phyloP scores from a whole-genome alignment of 139 green algal genomes.

The Dunaliella primolecta region DNA sequence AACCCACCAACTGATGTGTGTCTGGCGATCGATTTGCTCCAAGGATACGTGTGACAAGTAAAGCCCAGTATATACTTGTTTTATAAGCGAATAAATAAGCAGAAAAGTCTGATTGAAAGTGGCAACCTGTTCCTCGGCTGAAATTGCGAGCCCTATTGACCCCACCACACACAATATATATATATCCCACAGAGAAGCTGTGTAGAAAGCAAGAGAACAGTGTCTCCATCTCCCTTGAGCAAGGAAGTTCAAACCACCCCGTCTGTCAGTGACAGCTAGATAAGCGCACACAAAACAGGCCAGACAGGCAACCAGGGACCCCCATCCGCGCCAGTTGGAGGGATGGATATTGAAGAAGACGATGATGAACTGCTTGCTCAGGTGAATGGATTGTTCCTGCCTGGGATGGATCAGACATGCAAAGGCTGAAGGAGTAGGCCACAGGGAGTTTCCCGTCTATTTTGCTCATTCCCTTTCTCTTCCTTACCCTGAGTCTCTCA shows the following conservation, averaged over 20 bases:
- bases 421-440: too few relatives aligned
- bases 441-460: too few relatives aligned
- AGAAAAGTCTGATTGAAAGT: background rate
- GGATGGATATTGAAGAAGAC: background rate
- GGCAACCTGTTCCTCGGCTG: too few relatives aligned
- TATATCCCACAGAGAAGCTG: background rate
- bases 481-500: too few relatives aligned
- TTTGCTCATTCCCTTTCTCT: too few relatives aligned
- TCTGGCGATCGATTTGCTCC: background rate
- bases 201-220: background rate
- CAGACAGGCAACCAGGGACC: too few relatives aligned
- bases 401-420: too few relatives aligned
- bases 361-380: background rate
- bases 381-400: too few relatives aligned
- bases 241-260: background rate
- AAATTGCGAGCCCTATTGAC: too few relatives aligned
- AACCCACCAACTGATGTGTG: conserved; percentile 27
- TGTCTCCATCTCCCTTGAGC: background rate
- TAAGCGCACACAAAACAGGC: too few relatives aligned
- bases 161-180: background rate
- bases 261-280: too few relatives aligned
- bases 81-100: background rate
- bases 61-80: background rate
- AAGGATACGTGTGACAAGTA: background rate
- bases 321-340: background rate